Evolutionary conservation across 139 green algal genomes (phyloP).

Genomic region (Chlamydomonas schloesseri): DNA sequence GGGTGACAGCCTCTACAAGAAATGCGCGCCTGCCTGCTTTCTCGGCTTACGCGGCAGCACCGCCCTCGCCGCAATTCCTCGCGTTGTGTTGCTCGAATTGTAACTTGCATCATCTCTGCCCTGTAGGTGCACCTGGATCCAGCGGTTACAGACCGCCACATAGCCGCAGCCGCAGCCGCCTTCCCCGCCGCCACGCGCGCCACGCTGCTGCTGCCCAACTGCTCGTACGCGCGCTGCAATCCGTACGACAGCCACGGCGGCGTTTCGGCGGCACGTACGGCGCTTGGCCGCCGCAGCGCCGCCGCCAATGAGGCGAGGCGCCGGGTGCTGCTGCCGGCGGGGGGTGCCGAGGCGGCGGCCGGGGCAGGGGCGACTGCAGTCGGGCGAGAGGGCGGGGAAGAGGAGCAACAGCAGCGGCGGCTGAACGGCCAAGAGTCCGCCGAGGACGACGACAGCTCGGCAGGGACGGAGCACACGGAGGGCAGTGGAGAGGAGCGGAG

Average conservation of each 20-base stretch:
- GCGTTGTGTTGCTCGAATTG: too few species aligned
- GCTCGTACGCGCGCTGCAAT: not conserved
- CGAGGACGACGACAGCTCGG: too few species aligned
- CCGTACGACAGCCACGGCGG: not conserved
- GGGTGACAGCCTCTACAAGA: too few species aligned
- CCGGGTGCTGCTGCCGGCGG: not conserved
- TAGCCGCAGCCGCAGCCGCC: constrained; percentile 15
- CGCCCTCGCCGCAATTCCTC: too few species aligned
- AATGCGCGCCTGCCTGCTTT: too few species aligned
- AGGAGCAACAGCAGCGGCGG: too few species aligned
- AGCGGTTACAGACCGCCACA: not conserved
- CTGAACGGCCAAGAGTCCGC: too few species aligned
- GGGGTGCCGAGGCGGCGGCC: not conserved
- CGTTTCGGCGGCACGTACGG: not conserved
- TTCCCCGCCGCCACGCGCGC: constrained; percentile 14
- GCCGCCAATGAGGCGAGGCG: not conserved
- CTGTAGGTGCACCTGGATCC: constrained; percentile 20
- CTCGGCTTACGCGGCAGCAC: too few species aligned
- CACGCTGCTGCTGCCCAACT: constrained; percentile 36
- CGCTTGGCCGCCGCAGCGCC: constrained; percentile 7
- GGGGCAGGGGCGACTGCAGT: not conserved
- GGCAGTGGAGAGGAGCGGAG: too few species aligned
- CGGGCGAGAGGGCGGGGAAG: not conserved
- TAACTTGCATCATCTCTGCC: too few species aligned
- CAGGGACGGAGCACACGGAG: too few species aligned